Evolutionary conservation across 371 early-diverging fungal species (phyloP), one percentile per base, ranked within the genome.

Genomic region (Syncephalastrum racemosum): DNA sequence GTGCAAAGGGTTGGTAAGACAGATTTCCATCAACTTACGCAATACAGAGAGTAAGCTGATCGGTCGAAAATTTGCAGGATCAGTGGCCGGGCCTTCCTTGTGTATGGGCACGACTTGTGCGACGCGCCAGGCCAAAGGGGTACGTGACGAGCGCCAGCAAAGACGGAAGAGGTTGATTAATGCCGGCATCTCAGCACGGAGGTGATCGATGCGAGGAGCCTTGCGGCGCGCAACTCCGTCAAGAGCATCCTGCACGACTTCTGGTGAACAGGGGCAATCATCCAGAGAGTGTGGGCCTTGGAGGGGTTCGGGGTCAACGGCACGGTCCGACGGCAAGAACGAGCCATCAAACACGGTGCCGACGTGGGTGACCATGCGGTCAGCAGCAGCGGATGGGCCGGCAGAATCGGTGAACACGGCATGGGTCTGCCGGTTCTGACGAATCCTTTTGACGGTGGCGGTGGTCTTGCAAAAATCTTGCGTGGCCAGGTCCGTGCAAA

Each of bases 131-230:
- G 16, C 27, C 13, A 24, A 4, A 18, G 63, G 58, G 1, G 49
- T 58, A 44, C 4, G 41, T 2, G 43, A 53, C 2, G 19, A 31
- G 5, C 13, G 23, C 45, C 46, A 46, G 36, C 46, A 54, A 12
- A 54, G 46, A 14, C 31, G 55, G 18, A 31, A 54, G 25, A 54
- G 46, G 23, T 0, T 16, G 25, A n/a, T 36, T 13, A 1, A 36
- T 46, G 56, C 44, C 0, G 66, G 27, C 66, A 70, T 70, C 50
- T 66, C 70, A 16, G 53, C 48, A 14, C 54, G 49, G 6, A 70
- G 16, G 42, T 65, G 63, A 18, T 62, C 60, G 4, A 47, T 23
- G 2, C 62, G 56, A n/a, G 67, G 62, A 1, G 67, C 59, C 39
- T 63, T 63, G n/a, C n/a, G n/a, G n/a, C n/a, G n/a, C n/a, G n/a